Evolutionary conservation across 176 grass and related monocot species (phyloP).

Genomic region (Chloris gayana): DNA sequence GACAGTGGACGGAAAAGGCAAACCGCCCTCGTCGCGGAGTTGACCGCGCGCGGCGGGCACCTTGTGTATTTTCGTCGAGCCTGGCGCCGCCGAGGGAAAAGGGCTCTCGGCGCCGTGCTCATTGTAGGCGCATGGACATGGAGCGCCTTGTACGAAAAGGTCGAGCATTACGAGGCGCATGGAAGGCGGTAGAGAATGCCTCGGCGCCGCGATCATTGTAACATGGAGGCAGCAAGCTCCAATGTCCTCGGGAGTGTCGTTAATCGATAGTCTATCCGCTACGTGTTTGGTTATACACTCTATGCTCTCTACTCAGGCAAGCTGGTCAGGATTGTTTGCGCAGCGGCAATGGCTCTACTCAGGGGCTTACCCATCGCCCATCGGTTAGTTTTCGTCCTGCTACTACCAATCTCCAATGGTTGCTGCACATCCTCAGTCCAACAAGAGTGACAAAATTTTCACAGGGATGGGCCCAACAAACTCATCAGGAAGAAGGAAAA

Average conservation of each 20-base stretch:
- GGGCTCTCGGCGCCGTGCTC: not conserved
- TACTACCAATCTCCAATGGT: no score
- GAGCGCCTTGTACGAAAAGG: constrained; percentile 26
- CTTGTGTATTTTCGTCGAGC: not conserved
- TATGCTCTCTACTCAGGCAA: not conserved
- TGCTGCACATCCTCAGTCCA: no score
- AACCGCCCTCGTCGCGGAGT: not conserved
- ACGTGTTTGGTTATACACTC: not conserved
- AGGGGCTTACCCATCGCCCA: no score
- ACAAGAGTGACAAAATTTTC: no score
- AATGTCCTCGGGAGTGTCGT: constrained; percentile 2
- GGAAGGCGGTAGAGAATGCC: not conserved
- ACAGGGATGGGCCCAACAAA: no score
- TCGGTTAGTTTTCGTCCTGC: no score
- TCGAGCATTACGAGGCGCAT: not conserved
- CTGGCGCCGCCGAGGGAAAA: not conserved
- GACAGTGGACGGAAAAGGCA: not conserved
- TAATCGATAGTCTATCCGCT: not conserved
- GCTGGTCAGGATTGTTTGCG: no score
- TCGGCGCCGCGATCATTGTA: no score
- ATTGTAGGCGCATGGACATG: not conserved
- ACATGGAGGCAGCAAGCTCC: not conserved
- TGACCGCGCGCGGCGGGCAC: not conserved
- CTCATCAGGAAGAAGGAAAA: no score
- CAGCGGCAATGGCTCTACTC: no score